Conservation (phyloP, 2,329 filamentous ascomycete species). For the Venturia effusa region DNA sequence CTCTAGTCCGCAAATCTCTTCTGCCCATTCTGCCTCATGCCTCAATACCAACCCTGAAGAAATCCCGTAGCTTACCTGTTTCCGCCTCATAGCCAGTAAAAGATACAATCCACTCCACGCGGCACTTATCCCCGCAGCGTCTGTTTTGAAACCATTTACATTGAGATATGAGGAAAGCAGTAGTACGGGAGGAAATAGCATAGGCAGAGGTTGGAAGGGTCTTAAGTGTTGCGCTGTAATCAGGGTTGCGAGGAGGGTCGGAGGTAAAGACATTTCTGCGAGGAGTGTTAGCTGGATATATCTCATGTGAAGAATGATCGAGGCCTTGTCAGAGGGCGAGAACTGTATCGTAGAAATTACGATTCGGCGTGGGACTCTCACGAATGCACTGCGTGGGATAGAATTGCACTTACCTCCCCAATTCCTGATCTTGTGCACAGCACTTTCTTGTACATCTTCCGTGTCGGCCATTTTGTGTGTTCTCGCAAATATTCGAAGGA, state of each 20-base stretch:
- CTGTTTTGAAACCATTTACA: constrained; percentile 49
- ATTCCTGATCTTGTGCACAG: constrained; percentile 11
- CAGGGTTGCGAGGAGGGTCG: constrained; percentile 53
- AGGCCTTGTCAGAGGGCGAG: no score
- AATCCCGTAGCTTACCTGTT: constrained; percentile 23
- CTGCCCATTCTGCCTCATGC: no score
- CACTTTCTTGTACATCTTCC: constrained; percentile 20
- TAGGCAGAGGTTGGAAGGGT: constrained; percentile 54
- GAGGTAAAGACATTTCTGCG: constrained; percentile 52
- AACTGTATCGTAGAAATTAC: not conserved
- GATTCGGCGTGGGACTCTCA: no score
- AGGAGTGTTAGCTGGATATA: constrained; percentile 9
- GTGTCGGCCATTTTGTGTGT: constrained; percentile 27
- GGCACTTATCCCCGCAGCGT: constrained; percentile 51
- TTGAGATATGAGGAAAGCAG: constrained; percentile 58
- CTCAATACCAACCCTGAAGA: not conserved
- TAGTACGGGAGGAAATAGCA: constrained; percentile 56
- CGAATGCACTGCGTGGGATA: not conserved
- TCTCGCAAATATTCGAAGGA: not conserved
- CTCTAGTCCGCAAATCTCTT: no score
- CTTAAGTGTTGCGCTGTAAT: constrained; percentile 55
- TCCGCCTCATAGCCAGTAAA: constrained; percentile 49
- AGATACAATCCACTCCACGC: constrained; percentile 57
- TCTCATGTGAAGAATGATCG: not conserved
- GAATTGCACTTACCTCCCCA: constrained; percentile 15